Evolutionary conservation across 345 rosid species (phyloP).

Genomic region (Ricinus communis): DNA sequence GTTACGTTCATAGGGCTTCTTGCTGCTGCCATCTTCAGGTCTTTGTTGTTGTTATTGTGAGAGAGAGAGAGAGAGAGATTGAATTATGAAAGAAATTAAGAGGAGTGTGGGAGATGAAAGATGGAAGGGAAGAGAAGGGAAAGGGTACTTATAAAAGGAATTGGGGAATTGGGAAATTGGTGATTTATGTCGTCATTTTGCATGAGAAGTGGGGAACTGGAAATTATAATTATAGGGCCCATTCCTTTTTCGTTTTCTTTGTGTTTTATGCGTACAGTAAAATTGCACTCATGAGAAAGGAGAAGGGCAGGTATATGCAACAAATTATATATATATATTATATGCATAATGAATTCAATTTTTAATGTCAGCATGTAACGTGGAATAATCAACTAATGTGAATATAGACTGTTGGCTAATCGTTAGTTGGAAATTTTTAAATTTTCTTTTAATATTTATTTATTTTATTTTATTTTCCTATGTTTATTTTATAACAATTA

Average conservation of each 20-base stretch:
- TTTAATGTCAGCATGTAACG: no score
- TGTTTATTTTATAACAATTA: no score
- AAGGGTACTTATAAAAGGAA: no score
- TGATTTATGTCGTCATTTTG: slow-evolving; percentile 23
- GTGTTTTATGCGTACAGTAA: background rate
- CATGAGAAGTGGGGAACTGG: background rate
- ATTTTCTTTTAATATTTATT: no score
- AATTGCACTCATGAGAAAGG: background rate
- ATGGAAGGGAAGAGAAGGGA: background rate
- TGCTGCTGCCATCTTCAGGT: slow-evolving; percentile 42
- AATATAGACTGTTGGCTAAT: no score
- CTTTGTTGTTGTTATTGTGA: background rate
- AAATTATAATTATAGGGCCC: no score
- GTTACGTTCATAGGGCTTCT: slow-evolving; percentile 44
- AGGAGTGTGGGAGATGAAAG: background rate
- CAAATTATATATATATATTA: background rate
- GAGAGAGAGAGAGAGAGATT: background rate
- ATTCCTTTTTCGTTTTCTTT: background rate
- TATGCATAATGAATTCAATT: no score
- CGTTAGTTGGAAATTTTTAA: no score
- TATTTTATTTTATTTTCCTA: no score
- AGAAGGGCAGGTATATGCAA: background rate
- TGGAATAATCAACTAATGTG: no score
- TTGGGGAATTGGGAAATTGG: background rate
- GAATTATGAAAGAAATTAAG: background rate